Evolutionary conservation across 352 stramenopile genomes (phyloP), one percentile per base, ranked within the genome.

Genomic region (Globisporangium carolinianum): DNA sequence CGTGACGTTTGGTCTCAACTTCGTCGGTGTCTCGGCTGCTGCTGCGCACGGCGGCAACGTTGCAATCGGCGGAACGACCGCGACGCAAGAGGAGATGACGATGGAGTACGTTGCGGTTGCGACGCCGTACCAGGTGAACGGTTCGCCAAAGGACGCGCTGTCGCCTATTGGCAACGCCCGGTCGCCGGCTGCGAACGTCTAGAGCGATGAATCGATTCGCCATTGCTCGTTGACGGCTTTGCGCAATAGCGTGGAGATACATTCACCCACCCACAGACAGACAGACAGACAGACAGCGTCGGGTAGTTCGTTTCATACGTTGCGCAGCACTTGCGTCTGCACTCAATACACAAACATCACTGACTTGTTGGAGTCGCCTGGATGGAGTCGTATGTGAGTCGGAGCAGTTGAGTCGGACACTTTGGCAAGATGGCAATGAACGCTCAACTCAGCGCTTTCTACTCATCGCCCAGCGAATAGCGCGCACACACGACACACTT

Each of bases 1-100:
- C 45, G 51, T 68, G 53, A 66, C 62, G 14, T 42, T 83, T 32
- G 65, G 65, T 36, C 51, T 81, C 57, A 79, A 73, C 60, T 75
- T 77, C 67, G 38, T 73, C 1, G 50, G 52, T 17, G 46, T 37
- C 5, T 61, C 58, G 53, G 37, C 12, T 4, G 18, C 35, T 5
- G 5, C 12, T 3, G 45, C 18, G 24, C 24, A 32, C 24, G 24
- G 24, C 24, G 24, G 24, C 24, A 32, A 32, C 24, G 24, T 3
- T 32, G 24, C 24, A 32, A 32, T 32, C 24, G 24, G 24, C 24
- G 24, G 24, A 32, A 32, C 24, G 24, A 32, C 24, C 24, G 24
- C 24, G 24, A 32, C 24, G 24, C 24, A 32, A 3, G 24, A 32
- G 24, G 24, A 32, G 9, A 56, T 43, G 37, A 51, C 46, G 52